phyloP scores from a whole-genome alignment of 2,329 filamentous ascomycete species.

The Fusarium setosum region DNA sequence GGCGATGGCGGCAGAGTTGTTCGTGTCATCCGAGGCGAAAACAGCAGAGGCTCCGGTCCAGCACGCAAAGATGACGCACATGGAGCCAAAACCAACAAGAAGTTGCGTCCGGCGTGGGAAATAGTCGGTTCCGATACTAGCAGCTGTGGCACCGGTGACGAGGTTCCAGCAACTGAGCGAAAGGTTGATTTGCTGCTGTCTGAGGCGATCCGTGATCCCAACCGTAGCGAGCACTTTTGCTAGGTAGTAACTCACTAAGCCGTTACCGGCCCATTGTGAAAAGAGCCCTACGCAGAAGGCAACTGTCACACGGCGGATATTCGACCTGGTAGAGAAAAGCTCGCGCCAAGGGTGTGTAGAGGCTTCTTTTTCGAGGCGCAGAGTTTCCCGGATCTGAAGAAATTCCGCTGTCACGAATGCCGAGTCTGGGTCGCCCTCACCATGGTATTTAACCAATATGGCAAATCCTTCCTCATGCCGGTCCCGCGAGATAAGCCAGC shows the following conservation, averaged over 20 bases:
- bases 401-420: conserved; percentile 28
- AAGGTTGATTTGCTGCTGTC: conserved; percentile 40
- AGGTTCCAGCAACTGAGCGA: conserved; percentile 45
- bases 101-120: conserved; percentile 41
- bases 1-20: conserved; percentile 21
- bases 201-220: conserved; percentile 47
- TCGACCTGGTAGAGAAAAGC: conserved; percentile 40
- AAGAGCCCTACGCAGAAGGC: conserved; percentile 27
- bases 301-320: conserved; percentile 45
- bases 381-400: conserved; percentile 26
- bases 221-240: conserved; percentile 23
- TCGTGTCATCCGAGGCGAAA: conserved; percentile 38
- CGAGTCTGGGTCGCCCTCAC: conserved; percentile 18
- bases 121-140: background rate
- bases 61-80: conserved; percentile 44
- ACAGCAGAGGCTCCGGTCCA: conserved; percentile 39
- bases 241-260: conserved; percentile 23
- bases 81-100: conserved; percentile 32
- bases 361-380: conserved; percentile 31
- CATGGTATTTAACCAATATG: conserved; percentile 33
- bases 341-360: conserved; percentile 27
- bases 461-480: conserved; percentile 28
- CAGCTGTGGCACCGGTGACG: conserved; percentile 35
- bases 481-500: conserved; percentile 38
- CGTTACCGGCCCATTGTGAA: conserved; percentile 30